Conservation (phyloP, 805 yeast species). For the Saturnispora hagleri region DNA sequence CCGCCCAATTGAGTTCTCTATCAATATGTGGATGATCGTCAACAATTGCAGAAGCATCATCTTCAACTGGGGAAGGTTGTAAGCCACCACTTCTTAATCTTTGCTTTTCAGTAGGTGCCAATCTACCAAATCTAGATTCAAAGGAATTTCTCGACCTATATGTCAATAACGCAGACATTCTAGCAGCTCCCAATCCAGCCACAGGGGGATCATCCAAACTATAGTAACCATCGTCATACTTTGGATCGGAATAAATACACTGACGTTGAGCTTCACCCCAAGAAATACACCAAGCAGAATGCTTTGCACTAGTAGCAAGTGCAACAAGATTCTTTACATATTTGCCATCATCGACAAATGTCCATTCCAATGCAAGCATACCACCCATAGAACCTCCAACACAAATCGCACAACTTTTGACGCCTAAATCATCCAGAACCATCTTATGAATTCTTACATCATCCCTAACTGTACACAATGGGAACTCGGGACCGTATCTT, state of each 20-base stretch:
- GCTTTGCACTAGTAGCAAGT: conserved; percentile 87
- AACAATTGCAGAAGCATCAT: conserved; percentile 14
- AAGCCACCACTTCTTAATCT: conserved; percentile 16
- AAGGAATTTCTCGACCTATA: conserved; percentile 89
- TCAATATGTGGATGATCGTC: conserved; percentile 21
- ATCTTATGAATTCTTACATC: conserved; percentile 74
- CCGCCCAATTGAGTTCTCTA: conserved; percentile 66
- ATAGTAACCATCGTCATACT: conserved; percentile 85
- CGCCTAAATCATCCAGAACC: conserved; percentile 71
- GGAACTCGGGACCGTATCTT: conserved; percentile 90
- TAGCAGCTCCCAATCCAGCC: conserved; percentile 87
- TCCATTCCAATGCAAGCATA: conserved; percentile 87
- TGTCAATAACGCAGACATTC: conserved; percentile 93
- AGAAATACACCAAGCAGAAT: conserved; percentile 97
- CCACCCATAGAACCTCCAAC: conserved; percentile 99
- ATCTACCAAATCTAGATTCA: conserved; percentile 87
- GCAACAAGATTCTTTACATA: conserved; percentile 72
- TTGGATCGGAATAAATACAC: conserved; percentile 90
- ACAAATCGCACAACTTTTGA: conserved; percentile 71
- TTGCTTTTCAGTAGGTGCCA: conserved; percentile 37
- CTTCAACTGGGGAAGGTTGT: conserved; percentile 10
- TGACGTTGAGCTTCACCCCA: conserved; percentile 99
- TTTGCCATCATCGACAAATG: conserved; percentile 47
- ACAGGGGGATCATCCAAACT: conserved; percentile 69
- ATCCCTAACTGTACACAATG: conserved; percentile 87